A percentile compares a stretch with the other conserved stretches of the same genome.
These are phyloP conservation scores for Physaria fendleri DNA, from an alignment of 345 rosid genomes.

Conservation along the genomic window DNA sequence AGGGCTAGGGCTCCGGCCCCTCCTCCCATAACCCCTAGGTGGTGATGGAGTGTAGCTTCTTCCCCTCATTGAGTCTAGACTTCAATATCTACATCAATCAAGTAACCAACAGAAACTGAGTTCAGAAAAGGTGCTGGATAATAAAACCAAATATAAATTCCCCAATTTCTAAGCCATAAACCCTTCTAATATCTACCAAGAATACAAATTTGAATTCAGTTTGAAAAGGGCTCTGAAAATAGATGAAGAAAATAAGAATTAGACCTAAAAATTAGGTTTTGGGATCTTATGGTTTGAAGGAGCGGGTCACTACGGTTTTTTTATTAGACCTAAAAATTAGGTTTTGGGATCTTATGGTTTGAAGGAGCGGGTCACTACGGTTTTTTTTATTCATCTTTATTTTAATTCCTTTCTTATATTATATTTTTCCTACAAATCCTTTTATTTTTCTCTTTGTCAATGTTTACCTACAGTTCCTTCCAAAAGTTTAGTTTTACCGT, in stretches of 20 bases:
- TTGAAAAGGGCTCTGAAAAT: neutral
- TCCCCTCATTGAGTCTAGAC: slow-evolving; percentile 61
- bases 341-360: slow-evolving; percentile 18
- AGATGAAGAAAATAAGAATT: neutral
- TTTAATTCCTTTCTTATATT: neutral
- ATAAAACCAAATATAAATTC: neutral
- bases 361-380: slow-evolving; percentile 15
- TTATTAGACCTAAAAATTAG: too few relatives aligned
- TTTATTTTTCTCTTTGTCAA: neutral
- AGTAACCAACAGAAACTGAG: neutral
- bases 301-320: slow-evolving; percentile 11
- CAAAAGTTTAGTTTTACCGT: neutral
- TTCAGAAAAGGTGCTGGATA: neutral
- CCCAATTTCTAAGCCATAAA: neutral
- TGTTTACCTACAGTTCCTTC: neutral
- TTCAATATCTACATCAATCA: slow-evolving; percentile 1
- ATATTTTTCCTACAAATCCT: slow-evolving; percentile 1
- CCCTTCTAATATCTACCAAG: neutral
- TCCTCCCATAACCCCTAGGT: slow-evolving; percentile 72
- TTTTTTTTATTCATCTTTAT: neutral
- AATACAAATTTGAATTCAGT: neutral
- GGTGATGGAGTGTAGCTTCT: slow-evolving; percentile 87
- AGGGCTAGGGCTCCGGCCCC: slow-evolving; percentile 83
- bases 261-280: neutral
- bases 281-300: slow-evolving; percentile 16